Percentiles rank a stretch among this genome's conserved stretches.
Conservation (phyloP, 345 rosid species). For the Capsella bursapastoris region DNA sequence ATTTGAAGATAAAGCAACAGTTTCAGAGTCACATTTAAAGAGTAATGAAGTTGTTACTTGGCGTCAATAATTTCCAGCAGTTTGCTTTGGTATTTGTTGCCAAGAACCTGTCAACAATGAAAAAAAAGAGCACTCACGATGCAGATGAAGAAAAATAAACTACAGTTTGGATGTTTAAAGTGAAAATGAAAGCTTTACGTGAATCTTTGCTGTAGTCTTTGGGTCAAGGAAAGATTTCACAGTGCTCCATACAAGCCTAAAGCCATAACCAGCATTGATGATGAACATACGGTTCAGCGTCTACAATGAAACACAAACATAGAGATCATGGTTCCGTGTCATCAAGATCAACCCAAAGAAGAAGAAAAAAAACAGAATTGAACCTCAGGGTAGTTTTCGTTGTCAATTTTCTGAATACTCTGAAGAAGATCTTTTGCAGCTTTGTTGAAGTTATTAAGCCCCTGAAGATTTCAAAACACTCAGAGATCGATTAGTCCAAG, state of each 20-base stretch:
- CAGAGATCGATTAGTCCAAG: conserved; percentile 16
- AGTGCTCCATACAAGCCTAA: conserved; percentile 85
- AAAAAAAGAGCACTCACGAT: neutral
- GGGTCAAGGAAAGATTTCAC: conserved; percentile 90
- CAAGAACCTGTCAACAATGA: conserved; percentile 67
- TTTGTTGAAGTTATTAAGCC: conserved; percentile 73
- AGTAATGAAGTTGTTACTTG: conserved; percentile 51
- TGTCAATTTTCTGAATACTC: conserved; percentile 75
- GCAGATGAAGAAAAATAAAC: neutral
- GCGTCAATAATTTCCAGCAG: conserved; percentile 91
- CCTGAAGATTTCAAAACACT: conserved; percentile 49
- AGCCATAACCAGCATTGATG: conserved; percentile 94
- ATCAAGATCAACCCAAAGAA: neutral
- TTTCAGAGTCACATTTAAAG: conserved; percentile 21
- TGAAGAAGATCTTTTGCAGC: conserved; percentile 79
- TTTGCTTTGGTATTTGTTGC: conserved; percentile 87
- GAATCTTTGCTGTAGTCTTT: conserved; percentile 91
- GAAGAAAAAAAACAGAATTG: neutral
- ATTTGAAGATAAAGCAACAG: conserved; percentile 8
- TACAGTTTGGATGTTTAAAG: conserved; percentile 6
- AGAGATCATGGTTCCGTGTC: conserved; percentile 16
- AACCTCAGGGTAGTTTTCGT: conserved; percentile 92
- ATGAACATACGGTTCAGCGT: conserved; percentile 96
- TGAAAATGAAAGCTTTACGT: conserved; percentile 51
- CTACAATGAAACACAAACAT: conserved; percentile 47